Percentiles rank a stretch among this genome's conserved stretches.
Evolutionary conservation across 208 protist species (phyloP).

Genomic region (Zelonia costaricensis): DNA sequence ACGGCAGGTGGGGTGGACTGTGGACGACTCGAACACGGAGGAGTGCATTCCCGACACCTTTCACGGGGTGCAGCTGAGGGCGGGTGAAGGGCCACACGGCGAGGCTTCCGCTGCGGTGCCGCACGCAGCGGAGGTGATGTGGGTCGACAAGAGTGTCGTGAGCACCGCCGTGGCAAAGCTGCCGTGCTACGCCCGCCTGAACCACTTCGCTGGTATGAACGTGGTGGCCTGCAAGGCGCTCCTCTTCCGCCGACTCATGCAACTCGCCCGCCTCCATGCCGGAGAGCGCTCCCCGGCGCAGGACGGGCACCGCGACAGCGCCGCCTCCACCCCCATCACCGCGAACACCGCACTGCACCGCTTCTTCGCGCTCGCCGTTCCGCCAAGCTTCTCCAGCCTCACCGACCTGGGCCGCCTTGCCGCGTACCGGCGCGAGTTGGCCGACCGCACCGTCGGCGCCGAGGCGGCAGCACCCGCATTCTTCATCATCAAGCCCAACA

Average conservation of each 20-base stretch:
- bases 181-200: constrained; percentile 82
- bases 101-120: constrained; percentile 8
- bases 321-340: neutral
- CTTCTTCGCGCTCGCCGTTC: constrained; percentile 29
- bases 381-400: constrained; percentile 59
- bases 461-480: constrained; percentile 7
- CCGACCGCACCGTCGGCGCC: neutral
- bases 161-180: constrained; percentile 59
- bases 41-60: constrained; percentile 41
- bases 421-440: constrained; percentile 18
- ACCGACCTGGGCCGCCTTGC: constrained; percentile 35
- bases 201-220: constrained; percentile 94
- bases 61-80: constrained; percentile 32
- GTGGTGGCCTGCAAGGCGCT: constrained; percentile 89
- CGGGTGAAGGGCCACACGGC: neutral
- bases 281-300: neutral
- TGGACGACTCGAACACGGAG: constrained; percentile 46
- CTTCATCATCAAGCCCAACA: constrained; percentile 91
- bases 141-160: constrained; percentile 86
- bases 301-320: neutral
- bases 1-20: constrained; percentile 51
- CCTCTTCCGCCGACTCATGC: constrained; percentile 88
- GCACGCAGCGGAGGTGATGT: constrained; percentile 80
- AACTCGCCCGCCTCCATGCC: neutral
- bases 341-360: neutral